phyloP scores from a whole-genome alignment of 148 eudicot genomes.

The Nepenthes mirabilis region DNA sequence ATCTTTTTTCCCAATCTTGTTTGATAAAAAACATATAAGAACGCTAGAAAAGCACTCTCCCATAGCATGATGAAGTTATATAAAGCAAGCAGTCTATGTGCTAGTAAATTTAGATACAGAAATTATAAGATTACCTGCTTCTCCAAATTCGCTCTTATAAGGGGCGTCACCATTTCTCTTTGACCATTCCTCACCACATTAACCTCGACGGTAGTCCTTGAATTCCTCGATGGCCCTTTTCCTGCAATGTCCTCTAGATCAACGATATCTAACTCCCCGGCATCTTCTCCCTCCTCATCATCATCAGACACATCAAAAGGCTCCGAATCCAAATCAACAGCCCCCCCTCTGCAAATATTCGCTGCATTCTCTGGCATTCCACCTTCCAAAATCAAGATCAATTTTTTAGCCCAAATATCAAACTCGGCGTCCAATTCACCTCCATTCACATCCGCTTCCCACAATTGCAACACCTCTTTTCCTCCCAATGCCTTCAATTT shows the following conservation, averaged over 20 bases:
- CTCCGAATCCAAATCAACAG: constrained; percentile 25
- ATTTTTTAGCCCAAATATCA: constrained; percentile 55
- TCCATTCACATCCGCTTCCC: constrained; percentile 75
- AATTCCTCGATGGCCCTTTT: constrained; percentile 61
- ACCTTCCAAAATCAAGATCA: constrained; percentile 40
- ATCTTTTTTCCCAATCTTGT: neutral
- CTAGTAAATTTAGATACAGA: neutral
- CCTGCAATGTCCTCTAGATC: constrained; percentile 96
- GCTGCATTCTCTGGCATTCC: constrained; percentile 27
- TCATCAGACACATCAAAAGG: constrained; percentile 26
- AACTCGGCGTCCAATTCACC: constrained; percentile 61
- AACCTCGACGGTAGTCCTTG: constrained; percentile 18
- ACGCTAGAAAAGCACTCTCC: too few species aligned
- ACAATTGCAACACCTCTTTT: constrained; percentile 40
- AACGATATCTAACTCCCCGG: constrained; percentile 33
- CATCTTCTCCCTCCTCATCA: constrained; percentile 34
- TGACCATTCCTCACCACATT: constrained; percentile 46
- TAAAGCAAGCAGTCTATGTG: too few species aligned
- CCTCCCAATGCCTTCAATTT: constrained; percentile 59
- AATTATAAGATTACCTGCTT: constrained; percentile 54
- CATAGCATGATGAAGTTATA: too few species aligned
- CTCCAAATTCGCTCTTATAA: constrained; percentile 67
- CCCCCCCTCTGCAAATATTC: constrained; percentile 10
- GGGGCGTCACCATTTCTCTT: constrained; percentile 89
- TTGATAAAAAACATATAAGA: neutral